Conservation (phyloP, 2,329 filamentous ascomycete species). For the Helminthosporium solani region DNA sequence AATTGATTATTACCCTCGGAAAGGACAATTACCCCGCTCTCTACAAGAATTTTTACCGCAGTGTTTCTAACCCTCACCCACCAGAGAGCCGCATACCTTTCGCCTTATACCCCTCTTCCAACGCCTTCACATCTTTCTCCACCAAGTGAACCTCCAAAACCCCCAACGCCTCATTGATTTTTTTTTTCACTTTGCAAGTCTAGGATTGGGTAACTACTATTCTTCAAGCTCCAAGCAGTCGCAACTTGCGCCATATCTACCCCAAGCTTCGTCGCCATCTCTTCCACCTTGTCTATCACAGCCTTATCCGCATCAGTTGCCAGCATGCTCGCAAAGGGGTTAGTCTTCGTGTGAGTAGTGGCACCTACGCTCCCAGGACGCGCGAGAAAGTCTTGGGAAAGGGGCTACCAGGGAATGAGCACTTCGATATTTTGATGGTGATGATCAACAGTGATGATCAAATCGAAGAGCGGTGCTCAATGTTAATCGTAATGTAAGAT, state of each 20-base stretch:
- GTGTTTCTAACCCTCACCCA: slow-evolving; percentile 2
- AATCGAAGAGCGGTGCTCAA: no score
- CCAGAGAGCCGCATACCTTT: slow-evolving; percentile 17
- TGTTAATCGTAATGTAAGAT: no score
- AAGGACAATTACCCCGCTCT: no score
- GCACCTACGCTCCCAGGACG: slow-evolving; percentile 41
- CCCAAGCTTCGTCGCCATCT: slow-evolving; percentile 42
- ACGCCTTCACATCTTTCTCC: slow-evolving; percentile 25
- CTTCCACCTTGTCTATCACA: slow-evolving; percentile 45
- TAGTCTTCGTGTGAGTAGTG: slow-evolving; percentile 35
- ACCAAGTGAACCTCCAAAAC: slow-evolving; percentile 16
- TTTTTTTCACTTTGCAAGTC: slow-evolving; percentile 25
- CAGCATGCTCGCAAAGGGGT: slow-evolving; percentile 20
- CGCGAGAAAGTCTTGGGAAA: slow-evolving; percentile 42
- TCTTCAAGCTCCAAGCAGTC: slow-evolving; percentile 26
- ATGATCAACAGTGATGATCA: no score
- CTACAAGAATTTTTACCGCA: no score
- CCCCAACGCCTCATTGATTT: slow-evolving; percentile 31
- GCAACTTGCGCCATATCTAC: slow-evolving; percentile 28
- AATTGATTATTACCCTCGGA: no score
- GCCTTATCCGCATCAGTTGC: slow-evolving; percentile 37
- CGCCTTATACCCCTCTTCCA: slow-evolving; percentile 29
- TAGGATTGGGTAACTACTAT: slow-evolving; percentile 30
- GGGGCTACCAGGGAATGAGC: slow-evolving; percentile 32
- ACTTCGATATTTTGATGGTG: no score